Evolutionary conservation across 23 red algal species (phyloP).

Genomic region (Gracilariopsis chorda): DNA sequence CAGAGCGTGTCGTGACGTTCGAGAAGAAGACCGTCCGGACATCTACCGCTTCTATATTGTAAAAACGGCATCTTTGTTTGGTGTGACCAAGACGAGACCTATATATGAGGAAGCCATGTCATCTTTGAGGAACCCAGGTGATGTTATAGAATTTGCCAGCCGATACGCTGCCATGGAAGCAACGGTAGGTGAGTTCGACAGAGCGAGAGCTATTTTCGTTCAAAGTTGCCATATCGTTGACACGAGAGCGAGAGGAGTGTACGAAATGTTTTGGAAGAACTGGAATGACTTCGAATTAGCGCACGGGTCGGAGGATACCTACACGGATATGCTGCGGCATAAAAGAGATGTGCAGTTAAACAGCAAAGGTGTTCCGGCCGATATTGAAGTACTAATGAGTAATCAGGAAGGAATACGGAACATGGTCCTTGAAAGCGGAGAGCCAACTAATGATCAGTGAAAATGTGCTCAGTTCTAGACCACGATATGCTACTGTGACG

Average conservation of each 20-base stretch:
- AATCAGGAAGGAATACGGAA: constrained; percentile 1
- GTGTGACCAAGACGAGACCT: constrained; percentile 35
- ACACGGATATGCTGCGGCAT: constrained; percentile 76
- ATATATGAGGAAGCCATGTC: constrained; percentile 73
- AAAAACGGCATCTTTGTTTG: constrained; percentile 37
- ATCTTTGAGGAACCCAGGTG: constrained; percentile 14
- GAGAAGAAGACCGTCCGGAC: constrained; percentile 15
- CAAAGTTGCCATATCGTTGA: constrained; percentile 58
- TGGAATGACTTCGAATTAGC: constrained; percentile 79
- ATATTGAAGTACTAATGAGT: not conserved
- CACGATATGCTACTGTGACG: not conserved
- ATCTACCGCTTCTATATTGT: constrained; percentile 62
- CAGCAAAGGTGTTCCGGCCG: not conserved
- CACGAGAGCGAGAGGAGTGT: constrained; percentile 38
- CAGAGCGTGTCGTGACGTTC: constrained; percentile 26
- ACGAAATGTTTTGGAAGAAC: constrained; percentile 54
- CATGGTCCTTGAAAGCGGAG: constrained; percentile 25
- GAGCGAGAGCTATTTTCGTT: constrained; percentile 67
- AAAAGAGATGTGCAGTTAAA: constrained; percentile 47
- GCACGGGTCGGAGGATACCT: constrained; percentile 66
- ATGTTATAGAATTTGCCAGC: constrained; percentile 55
- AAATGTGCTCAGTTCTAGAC: not conserved
- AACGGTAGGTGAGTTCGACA: constrained; percentile 62
- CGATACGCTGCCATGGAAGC: constrained; percentile 76
- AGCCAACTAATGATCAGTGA: not conserved